Conservation (phyloP, 2,329 filamentous ascomycete genomes). For the Fusarium annulatum region DNA sequence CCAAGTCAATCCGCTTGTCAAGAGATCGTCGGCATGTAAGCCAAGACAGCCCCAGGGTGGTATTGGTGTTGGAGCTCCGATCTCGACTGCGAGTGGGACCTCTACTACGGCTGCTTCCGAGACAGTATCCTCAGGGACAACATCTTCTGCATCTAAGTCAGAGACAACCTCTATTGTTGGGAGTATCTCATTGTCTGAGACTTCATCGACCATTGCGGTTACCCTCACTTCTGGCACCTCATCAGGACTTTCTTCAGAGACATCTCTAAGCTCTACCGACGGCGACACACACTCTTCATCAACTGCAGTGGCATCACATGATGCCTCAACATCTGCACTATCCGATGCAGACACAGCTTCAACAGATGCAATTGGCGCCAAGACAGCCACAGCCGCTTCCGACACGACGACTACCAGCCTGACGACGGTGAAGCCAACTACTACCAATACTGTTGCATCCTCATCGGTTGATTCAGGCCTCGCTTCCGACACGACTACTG, state of each 20-base stretch:
- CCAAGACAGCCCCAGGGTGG: background rate
- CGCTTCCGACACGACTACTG: background rate
- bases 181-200: background rate
- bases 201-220: background rate
- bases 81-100: background rate
- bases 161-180: background rate
- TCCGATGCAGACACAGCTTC: background rate
- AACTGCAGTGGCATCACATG: background rate
- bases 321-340: background rate
- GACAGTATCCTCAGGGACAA: background rate
- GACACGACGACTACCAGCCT: background rate
- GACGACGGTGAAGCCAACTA: no score
- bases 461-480: no score
- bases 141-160: background rate
- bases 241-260: background rate
- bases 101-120: background rate
- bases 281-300: background rate
- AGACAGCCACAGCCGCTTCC: background rate
- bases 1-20: background rate
- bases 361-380: background rate
- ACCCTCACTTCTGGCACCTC: background rate
- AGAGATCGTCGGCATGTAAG: constrained; percentile 16
- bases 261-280: background rate
- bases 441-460: no score
- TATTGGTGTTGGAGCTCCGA: background rate